Evolutionary conservation across 176 grass and related monocot genomes (phyloP).

Genomic region (Oryza glaberrima): DNA sequence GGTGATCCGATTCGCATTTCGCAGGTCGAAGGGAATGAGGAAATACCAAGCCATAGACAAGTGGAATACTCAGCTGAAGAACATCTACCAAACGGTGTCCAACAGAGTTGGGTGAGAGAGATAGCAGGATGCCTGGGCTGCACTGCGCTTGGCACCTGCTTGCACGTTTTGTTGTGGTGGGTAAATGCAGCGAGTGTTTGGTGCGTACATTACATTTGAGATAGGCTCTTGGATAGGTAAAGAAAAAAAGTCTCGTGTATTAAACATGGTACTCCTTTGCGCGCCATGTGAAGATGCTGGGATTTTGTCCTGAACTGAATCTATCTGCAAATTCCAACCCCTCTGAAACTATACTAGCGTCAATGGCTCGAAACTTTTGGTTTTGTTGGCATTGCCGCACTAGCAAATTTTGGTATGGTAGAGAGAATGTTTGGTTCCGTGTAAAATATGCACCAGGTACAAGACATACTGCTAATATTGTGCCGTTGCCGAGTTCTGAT

Average conservation of each 20-base stretch:
- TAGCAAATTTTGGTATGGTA: too few relatives aligned
- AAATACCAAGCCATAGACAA: slow-evolving; percentile 95
- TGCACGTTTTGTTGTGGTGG: slow-evolving; percentile 34
- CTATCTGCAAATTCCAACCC: too few relatives aligned
- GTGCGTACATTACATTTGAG: neutral
- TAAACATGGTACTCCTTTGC: neutral
- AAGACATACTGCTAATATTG: too few relatives aligned
- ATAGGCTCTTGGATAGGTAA: slow-evolving; percentile 13
- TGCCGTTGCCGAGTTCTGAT: too few relatives aligned
- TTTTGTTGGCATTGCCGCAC: neutral
- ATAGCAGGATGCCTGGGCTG: neutral
- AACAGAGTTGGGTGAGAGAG: slow-evolving; percentile 76
- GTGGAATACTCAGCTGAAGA: slow-evolving; percentile 93
- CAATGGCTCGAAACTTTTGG: neutral
- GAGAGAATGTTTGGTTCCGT: too few relatives aligned
- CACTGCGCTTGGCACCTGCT: neutral
- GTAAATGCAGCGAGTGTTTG: slow-evolving; percentile 10
- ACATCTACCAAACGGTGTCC: slow-evolving; percentile 76
- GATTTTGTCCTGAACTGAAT: slow-evolving; percentile 37
- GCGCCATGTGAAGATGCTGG: slow-evolving; percentile 5
- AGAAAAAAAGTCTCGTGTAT: neutral
- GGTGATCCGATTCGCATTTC: slow-evolving; percentile 27
- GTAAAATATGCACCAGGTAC: too few relatives aligned
- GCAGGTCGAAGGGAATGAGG: slow-evolving; percentile 89
- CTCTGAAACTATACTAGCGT: neutral